A percentile compares a stretch with the other conserved stretches of the same genome.
These are phyloP conservation scores for Yamadazyma ubonensis DNA, from an alignment of 805 yeast species.

Conservation along the genomic window DNA sequence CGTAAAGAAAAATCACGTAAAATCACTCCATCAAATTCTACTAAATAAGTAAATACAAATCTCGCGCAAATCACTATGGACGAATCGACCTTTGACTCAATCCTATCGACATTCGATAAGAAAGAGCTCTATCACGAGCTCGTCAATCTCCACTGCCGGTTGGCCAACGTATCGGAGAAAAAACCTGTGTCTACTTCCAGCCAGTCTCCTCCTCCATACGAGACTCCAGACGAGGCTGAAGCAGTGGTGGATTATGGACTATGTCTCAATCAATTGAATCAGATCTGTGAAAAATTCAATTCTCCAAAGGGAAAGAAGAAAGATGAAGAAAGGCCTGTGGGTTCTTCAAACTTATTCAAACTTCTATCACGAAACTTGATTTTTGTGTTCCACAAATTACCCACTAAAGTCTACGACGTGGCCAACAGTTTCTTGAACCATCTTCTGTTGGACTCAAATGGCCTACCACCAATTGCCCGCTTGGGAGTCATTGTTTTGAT, in stretches of 20 bases:
- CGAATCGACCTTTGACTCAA: slow-evolving; percentile 2
- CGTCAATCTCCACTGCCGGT: slow-evolving; percentile 1
- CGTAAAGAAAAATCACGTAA: too few relatives aligned
- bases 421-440: slow-evolving; percentile 35
- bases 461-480: slow-evolving; percentile 18
- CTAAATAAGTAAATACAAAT: too few relatives aligned
- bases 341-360: slow-evolving; percentile 23
- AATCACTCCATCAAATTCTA: too few relatives aligned
- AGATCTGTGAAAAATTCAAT: slow-evolving; percentile 25
- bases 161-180: neutral
- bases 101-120: slow-evolving; percentile 6
- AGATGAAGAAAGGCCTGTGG: too few relatives aligned
- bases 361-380: slow-evolving; percentile 30
- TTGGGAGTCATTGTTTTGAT: slow-evolving; percentile 32
- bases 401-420: slow-evolving; percentile 37
- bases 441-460: slow-evolving; percentile 19
- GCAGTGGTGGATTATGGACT: slow-evolving; percentile 3
- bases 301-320: slow-evolving; percentile 12
- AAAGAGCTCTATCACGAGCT: slow-evolving; percentile 9
- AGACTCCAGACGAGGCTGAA: too few relatives aligned
- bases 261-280: slow-evolving; percentile 21
- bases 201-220: too few relatives aligned
- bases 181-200: too few relatives aligned
- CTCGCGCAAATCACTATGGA: slow-evolving; percentile 4
- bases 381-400: slow-evolving; percentile 26